Percentiles rank a stretch among this genome's conserved stretches.
These are phyloP conservation scores for Tilletia caries DNA, from an alignment of 1,284 basidiomycete genomes.

Conservation along the genomic window DNA sequence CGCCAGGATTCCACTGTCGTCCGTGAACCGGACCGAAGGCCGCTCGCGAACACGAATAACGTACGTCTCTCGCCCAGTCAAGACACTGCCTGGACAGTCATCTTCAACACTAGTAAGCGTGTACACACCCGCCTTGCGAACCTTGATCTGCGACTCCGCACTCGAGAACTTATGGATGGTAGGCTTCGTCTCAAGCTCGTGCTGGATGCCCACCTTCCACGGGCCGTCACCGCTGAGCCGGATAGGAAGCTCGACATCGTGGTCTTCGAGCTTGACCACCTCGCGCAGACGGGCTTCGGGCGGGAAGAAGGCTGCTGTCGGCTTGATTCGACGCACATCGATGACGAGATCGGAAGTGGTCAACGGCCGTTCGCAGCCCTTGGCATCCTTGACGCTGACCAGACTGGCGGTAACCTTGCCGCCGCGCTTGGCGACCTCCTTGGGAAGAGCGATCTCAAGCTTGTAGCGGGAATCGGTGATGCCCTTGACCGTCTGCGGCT, in stretches of 20 bases:
- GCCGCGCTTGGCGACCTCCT: conserved; percentile 64
- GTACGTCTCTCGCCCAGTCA: conserved; percentile 65
- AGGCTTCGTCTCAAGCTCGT: conserved; percentile 57
- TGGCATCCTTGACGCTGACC: conserved; percentile 79
- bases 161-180: conserved; percentile 58
- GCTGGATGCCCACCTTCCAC: conserved; percentile 69
- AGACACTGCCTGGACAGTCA: conserved; percentile 74
- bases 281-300: conserved; percentile 56
- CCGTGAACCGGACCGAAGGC: conserved; percentile 58
- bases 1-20: conserved; percentile 24
- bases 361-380: conserved; percentile 77
- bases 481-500: conserved; percentile 32
- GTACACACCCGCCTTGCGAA: conserved; percentile 71
- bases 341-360: conserved; percentile 76
- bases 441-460: conserved; percentile 53
- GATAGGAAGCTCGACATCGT: conserved; percentile 58
- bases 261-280: conserved; percentile 72
- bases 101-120: conserved; percentile 72
- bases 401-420: conserved; percentile 77
- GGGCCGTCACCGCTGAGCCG: conserved; percentile 52
- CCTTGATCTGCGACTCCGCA: conserved; percentile 69
- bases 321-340: conserved; percentile 81
- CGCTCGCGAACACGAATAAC: conserved; percentile 71
- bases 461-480: conserved; percentile 42
- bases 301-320: conserved; percentile 75